A percentile compares a stretch with the other conserved stretches of the same genome.
Evolutionary conservation across 768 basidiomycete genomes (phyloP).

Genomic region (Strobilomyces echinocephalus): DNA sequence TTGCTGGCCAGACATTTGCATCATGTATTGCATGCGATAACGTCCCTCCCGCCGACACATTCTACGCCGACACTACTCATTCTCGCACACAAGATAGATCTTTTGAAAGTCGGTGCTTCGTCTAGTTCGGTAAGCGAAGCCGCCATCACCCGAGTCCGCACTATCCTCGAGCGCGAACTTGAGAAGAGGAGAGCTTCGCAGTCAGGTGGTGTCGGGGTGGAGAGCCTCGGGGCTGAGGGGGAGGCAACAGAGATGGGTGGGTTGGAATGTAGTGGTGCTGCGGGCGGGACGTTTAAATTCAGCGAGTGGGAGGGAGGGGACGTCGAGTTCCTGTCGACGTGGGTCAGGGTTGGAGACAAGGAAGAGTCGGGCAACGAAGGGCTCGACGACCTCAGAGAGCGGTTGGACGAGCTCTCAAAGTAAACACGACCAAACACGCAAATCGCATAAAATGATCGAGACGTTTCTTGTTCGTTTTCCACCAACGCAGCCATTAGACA

Average conservation of each 20-base stretch:
- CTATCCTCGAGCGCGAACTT: conserved; percentile 78
- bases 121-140: conserved; percentile 38
- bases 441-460: conserved; percentile 10
- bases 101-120: conserved; percentile 47
- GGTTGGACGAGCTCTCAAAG: conserved; percentile 38
- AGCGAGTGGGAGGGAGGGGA: conserved; percentile 83
- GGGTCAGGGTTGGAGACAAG: conserved; percentile 35
- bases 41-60: conserved; percentile 69
- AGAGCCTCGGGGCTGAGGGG: conserved; percentile 69
- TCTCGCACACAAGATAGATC: conserved; percentile 73
- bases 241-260: conserved; percentile 65
- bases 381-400: conserved; percentile 41
- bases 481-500: conserved; percentile 65
- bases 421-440: conserved; percentile 29
- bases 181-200: conserved; percentile 70
- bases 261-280: conserved; percentile 58
- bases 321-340: conserved; percentile 62
- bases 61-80: conserved; percentile 56
- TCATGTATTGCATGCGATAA: conserved; percentile 60
- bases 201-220: conserved; percentile 61
- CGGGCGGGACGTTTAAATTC: conserved; percentile 61
- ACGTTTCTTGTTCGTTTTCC: neutral
- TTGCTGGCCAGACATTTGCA: conserved; percentile 60
- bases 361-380: conserved; percentile 34
- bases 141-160: conserved; percentile 66